Conservation (phyloP, 768 basidiomycete species). For the Leccinum fibrillosum region DNA sequence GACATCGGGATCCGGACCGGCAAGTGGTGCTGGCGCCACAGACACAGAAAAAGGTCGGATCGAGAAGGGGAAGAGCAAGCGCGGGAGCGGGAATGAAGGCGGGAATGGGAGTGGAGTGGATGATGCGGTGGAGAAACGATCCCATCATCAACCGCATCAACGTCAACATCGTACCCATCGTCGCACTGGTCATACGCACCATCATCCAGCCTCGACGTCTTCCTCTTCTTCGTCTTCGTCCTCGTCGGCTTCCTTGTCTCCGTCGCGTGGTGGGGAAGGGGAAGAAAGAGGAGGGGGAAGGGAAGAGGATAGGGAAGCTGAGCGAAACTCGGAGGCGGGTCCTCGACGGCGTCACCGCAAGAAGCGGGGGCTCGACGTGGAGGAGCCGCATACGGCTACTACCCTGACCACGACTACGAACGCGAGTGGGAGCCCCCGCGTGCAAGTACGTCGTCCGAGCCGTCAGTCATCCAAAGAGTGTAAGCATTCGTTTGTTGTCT, state of each 20-base stretch:
- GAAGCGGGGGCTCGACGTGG: constrained; percentile 15
- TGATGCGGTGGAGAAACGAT: neutral
- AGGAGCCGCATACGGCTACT: neutral
- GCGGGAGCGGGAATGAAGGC: neutral
- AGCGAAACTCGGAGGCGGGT: constrained; percentile 8
- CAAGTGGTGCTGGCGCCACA: too few relatives aligned
- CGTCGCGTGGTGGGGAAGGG: constrained; percentile 11
- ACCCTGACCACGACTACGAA: neutral
- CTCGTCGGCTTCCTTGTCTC: neutral
- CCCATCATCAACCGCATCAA: neutral
- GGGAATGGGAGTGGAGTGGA: neutral
- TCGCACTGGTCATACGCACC: neutral
- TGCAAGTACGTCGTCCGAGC: neutral
- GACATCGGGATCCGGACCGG: too few relatives aligned
- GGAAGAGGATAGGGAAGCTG: neutral
- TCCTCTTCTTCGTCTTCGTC: constrained; percentile 18
- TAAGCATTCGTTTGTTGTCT: neutral
- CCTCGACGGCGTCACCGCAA: constrained; percentile 12
- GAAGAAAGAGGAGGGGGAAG: constrained; percentile 2
- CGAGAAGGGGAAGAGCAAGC: constrained; percentile 17
- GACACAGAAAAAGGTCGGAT: neutral
- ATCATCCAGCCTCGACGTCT: constrained; percentile 2
- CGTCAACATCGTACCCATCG: neutral
- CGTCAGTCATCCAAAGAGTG: constrained; percentile 12
- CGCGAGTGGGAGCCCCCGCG: neutral